Evolutionary conservation across 768 basidiomycete genomes (phyloP), one percentile per base, ranked within the genome.

Genomic region (Pluteus cervinus): DNA sequence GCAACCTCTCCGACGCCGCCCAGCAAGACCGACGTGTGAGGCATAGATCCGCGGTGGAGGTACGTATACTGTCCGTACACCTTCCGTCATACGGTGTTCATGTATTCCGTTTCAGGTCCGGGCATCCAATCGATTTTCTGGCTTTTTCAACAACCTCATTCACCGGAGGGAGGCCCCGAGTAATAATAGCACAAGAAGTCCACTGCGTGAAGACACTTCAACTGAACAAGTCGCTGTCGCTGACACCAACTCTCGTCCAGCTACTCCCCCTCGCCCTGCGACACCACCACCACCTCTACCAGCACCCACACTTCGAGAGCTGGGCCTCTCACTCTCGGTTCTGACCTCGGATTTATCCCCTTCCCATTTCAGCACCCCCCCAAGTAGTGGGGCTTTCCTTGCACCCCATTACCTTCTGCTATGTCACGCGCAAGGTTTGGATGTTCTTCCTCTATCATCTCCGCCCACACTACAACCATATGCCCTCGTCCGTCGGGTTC

Each of bases 381-480:
- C 88, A 5, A 65, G 71, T 1, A 85, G 76, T 40, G 88, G 88
- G 9, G 78, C 86, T 9, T 90, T 90, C 56, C 58, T 91, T 23
- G 69, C 77, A 0, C 88, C 88, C 3, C 82, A 88, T 50, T 89
- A 82, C 55, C 70, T 91, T 7, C 71, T 91, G 14, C 69, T 91
- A 29, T 91, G 88, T 45, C 88, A 91, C 51, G 66, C 83, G 3
- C 89, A 91, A 57, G 88, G 88, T 28, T 63, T 91, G 23, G 88
- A 91, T 56, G 85, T 91, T 2, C 65, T 91, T n/a, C 85, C 88
- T 2, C 65, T 91, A 20, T 56, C 72, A 8, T 79, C 81, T 1
- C 86, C 88, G 0, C 88, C 86, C 2, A 69, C 77, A 10, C 69
- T 71, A 5, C 80, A 81, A 46, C 86, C 89, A 10, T 90, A 88